Evolutionary conservation across 495 filamentous ascomycete genomes (phyloP).

Genomic region (Penicillium dipodomyicola): DNA sequence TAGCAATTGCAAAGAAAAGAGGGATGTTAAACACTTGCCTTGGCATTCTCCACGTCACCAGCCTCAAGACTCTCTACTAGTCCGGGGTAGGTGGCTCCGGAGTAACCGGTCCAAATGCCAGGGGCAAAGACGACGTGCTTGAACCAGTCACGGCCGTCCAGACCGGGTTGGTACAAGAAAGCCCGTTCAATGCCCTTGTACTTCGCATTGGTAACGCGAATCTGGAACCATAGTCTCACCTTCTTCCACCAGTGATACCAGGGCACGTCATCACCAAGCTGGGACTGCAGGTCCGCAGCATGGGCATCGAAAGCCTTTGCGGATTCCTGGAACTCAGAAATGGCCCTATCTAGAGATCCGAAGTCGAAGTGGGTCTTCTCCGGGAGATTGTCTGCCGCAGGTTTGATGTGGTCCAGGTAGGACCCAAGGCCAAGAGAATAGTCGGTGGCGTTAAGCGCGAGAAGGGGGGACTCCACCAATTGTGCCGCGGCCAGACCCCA

Average conservation of each 20-base stretch:
- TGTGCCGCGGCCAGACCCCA: conserved; percentile 51
- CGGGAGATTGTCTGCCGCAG: conserved; percentile 35
- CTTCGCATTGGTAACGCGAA: conserved; percentile 54
- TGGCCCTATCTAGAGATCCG: conserved; percentile 43
- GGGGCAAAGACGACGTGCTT: conserved; percentile 71
- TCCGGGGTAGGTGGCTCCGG: conserved; percentile 68
- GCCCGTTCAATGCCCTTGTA: conserved; percentile 62
- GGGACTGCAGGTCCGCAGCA: conserved; percentile 49
- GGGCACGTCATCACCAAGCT: conserved; percentile 54
- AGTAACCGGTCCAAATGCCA: conserved; percentile 86
- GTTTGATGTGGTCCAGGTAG: conserved; percentile 55
- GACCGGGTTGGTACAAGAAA: conserved; percentile 57
- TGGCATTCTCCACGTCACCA: conserved; percentile 45
- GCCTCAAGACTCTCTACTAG: conserved; percentile 60
- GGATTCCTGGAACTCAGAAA: conserved; percentile 45
- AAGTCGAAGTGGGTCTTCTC: conserved; percentile 41
- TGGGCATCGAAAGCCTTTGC: conserved; percentile 53
- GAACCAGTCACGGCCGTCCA: conserved; percentile 61
- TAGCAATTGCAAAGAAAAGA: conserved; percentile 5
- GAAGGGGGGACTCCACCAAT: conserved; percentile 47
- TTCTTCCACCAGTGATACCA: conserved; percentile 80
- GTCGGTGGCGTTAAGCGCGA: conserved; percentile 48
- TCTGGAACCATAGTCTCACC: conserved; percentile 56
- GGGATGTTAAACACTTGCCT: conserved; percentile 28
- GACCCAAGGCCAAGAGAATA: conserved; percentile 42